Evolutionary conservation across 306 rosid species (phyloP), one percentile per base, ranked within the genome.

Genomic region (Vachellia pachyceras): DNA sequence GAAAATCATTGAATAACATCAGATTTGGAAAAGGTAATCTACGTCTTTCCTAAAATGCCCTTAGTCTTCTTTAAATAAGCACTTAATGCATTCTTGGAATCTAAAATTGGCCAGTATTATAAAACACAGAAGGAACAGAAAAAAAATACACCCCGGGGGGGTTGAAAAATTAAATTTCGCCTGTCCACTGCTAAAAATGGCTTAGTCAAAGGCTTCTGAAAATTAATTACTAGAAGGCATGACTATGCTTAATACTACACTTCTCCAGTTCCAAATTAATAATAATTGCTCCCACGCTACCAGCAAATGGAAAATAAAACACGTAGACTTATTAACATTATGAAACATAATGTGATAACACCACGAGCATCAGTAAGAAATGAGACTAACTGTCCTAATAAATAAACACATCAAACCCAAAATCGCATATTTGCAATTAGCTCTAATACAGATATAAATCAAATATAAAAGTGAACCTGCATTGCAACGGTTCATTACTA

Each of bases 401-500:
- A 58, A 40, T 29, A 22, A 9, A 23, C 33, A 20, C 8, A 55
- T 29, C 77, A 49, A 18, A 18, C 52, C 79, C 22, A 52, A 55
- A 37, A 55, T 54, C 14, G 10, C 67, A 60, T 13, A 20, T 12
- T 23, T 39, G 22, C 39, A 74, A 55, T 54, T 14, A 55, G 52
- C 68, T 41, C 29, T 0, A 29, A 41, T 7, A 72, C 45, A 46
- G 9, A 8, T 35, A 6, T 40, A 68, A 18, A 47, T 12, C 54
- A 29, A 72, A 20, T 25, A 65, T 55, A 54, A 82, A 75, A 83
- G 67, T 58, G 47, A 77, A 95, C 99, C 99, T 80, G 97, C 85
- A 85, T 89, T 95, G 25, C 95, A 86, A 15, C 97, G 94, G 88
- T 95, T 93, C 99, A 95, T 95, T 5, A 95, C 99, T 25, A 95